phyloP scores from a whole-genome alignment of 306 rosid genomes.

The Inga leiocalycina region DNA sequence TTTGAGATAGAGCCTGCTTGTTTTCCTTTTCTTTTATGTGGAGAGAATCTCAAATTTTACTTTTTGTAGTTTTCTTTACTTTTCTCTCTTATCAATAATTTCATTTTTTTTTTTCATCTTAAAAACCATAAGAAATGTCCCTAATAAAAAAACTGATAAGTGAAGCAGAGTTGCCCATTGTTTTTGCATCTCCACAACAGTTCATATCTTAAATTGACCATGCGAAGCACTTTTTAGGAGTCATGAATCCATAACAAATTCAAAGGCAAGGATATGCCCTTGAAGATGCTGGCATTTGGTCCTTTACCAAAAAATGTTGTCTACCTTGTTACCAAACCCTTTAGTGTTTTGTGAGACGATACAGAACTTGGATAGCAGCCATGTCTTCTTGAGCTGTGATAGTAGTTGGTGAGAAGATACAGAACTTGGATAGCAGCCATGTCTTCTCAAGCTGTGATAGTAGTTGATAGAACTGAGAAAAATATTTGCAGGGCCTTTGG shows the following conservation, averaged over 20 bases:
- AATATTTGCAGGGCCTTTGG: conserved; percentile 1
- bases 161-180: neutral
- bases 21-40: too few species aligned
- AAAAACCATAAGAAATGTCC: neutral
- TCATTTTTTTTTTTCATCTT: too few species aligned
- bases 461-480: conserved; percentile 6
- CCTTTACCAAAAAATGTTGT: neutral
- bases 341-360: conserved; percentile 2
- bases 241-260: neutral
- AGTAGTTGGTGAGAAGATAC: neutral
- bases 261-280: neutral
- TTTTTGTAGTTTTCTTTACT: too few species aligned
- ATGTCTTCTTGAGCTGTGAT: neutral
- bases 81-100: neutral
- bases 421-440: neutral
- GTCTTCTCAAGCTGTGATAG: neutral
- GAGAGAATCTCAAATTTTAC: neutral
- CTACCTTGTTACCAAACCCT: neutral
- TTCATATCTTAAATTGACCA: neutral
- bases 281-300: neutral
- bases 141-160: neutral
- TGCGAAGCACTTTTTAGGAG: neutral
- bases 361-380: neutral
- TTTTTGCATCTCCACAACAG: neutral
- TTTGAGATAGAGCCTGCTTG: neutral